Percentiles rank a stretch among this genome's conserved stretches.
phyloP scores from a whole-genome alignment of 179 eudicot genomes.

The Sideroxylon spinosum region DNA sequence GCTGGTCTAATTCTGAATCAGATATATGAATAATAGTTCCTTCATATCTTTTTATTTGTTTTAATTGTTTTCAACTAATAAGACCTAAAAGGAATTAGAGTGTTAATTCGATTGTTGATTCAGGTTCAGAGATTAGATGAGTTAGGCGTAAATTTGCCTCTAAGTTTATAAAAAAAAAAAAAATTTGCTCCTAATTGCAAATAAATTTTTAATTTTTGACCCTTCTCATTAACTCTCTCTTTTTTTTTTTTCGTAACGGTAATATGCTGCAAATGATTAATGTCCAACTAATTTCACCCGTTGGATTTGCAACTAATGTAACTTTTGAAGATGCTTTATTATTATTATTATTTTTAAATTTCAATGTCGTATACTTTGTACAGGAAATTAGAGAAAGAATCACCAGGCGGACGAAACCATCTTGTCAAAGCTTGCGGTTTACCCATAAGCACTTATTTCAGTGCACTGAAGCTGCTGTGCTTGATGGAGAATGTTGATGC shows the following conservation, averaged over 20 bases:
- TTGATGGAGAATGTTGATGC: constrained; percentile 71
- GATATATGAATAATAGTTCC: not conserved
- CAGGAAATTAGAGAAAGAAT: constrained; percentile 82
- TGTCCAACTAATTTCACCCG: not conserved
- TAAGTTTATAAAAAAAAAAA: too few species aligned
- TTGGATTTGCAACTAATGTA: too few species aligned
- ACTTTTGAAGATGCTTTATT: not conserved
- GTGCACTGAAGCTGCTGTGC: constrained; percentile 88
- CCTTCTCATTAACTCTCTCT: too few species aligned
- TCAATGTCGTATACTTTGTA: not conserved
- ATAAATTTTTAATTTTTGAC: too few species aligned
- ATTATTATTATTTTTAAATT: not conserved
- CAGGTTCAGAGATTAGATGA: too few species aligned
- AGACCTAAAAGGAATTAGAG: too few species aligned
- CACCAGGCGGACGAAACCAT: constrained; percentile 79
- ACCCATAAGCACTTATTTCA: constrained; percentile 94
- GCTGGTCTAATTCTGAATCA: not conserved
- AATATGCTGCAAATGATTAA: too few species aligned
- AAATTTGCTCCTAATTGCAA: too few species aligned
- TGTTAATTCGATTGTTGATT: too few species aligned
- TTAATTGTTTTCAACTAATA: too few species aligned
- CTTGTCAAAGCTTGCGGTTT: constrained; percentile 81
- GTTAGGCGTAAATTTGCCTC: too few species aligned
- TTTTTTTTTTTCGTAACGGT: too few species aligned
- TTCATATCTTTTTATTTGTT: not conserved